A percentile compares a stretch with the other conserved stretches of the same genome.
Evolutionary conservation across 2,329 filamentous ascomycete species (phyloP).

Genomic region (Mycocentrospora acerina): DNA sequence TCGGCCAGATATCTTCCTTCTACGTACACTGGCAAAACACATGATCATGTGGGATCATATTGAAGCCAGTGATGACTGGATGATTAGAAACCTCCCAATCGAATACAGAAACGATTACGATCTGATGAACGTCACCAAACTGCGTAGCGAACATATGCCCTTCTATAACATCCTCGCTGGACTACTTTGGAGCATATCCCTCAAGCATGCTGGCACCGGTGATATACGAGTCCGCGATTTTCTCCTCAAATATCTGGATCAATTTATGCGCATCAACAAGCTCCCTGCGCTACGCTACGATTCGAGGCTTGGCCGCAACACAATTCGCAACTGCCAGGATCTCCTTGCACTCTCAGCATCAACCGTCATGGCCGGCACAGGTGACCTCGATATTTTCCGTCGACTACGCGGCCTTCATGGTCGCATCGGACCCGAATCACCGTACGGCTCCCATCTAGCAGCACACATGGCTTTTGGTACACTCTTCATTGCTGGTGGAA

Average conservation of each 20-base stretch:
- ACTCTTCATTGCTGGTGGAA: conserved; percentile 89
- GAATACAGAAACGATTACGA: conserved; percentile 66
- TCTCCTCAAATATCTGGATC: conserved; percentile 79
- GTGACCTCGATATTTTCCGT: conserved; percentile 81
- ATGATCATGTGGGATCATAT: conserved; percentile 92
- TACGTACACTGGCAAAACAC: conserved; percentile 86
- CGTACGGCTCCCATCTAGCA: conserved; percentile 92
- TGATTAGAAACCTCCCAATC: conserved; percentile 69
- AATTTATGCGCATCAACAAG: conserved; percentile 76
- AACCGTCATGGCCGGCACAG: conserved; percentile 93
- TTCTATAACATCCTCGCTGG: conserved; percentile 92
- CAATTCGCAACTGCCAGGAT: conserved; percentile 88
- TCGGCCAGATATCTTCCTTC: conserved; percentile 85
- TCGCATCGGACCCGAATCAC: conserved; percentile 76
- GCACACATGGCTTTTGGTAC: conserved; percentile 88
- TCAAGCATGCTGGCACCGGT: conserved; percentile 51
- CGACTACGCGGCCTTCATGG: conserved; percentile 86
- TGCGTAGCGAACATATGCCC: conserved; percentile 82
- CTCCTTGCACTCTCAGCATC: conserved; percentile 78
- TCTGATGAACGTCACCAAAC: conserved; percentile 59
- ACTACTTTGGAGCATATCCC: conserved; percentile 68
- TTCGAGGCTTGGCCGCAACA: conserved; percentile 76
- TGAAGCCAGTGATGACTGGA: conserved; percentile 71
- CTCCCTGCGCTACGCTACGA: conserved; percentile 71
- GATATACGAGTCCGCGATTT: conserved; percentile 74